Evolutionary conservation across 2,329 filamentous ascomycete genomes (phyloP), one percentile per base, ranked within the genome.

Genomic region (Raffaelea albimanens): DNA sequence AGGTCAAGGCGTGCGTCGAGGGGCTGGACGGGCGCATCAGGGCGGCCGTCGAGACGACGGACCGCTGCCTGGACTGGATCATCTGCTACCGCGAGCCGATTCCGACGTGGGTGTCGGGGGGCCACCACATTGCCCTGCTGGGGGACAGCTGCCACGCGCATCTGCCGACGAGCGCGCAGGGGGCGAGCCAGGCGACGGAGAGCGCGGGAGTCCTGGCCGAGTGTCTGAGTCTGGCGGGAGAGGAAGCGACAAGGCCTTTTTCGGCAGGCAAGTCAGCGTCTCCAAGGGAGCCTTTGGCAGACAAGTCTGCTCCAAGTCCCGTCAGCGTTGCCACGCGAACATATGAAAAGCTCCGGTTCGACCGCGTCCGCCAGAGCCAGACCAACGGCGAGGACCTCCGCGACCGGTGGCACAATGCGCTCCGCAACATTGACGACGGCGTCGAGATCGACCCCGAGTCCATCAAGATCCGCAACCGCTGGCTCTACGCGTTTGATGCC

Each of bases 71-170:
- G 1, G 72, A 75, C 54, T 78, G 72, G 72, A 75, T 75, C 53
- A 69, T 77, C 21, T 72, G 72, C 40, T 76, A 73, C 50, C 66
- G 73, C 38, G 71, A 76, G 53, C 73, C 73, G 0, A 61, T 73
- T 10, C 68, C 72, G 0, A 70, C 65, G 0, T 78, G 74, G 75
- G 65, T 76, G 1, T 72, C 68, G 10, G 45, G 49, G 0, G 59
- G 69, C 31, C 45, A 47, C 47, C 69, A 71, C 34, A 73, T 76
- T 45, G 71, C 67, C 1, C 60, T 76, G 23, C 60, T 76, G 1
- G 75, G 75, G 1, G 75, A 78, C 53, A 70, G 70, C 41, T 75
- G 73, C 44, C 74, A 78, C 54, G 67, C 73, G 0, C 75, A 76
- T 55, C 56, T 78, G 7, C 74, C 73, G 0, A 76, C 72, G 0